Evolutionary conservation across 1,284 basidiomycete genomes (phyloP), one percentile per base, ranked within the genome.

Genomic region (Mycena sp.): DNA sequence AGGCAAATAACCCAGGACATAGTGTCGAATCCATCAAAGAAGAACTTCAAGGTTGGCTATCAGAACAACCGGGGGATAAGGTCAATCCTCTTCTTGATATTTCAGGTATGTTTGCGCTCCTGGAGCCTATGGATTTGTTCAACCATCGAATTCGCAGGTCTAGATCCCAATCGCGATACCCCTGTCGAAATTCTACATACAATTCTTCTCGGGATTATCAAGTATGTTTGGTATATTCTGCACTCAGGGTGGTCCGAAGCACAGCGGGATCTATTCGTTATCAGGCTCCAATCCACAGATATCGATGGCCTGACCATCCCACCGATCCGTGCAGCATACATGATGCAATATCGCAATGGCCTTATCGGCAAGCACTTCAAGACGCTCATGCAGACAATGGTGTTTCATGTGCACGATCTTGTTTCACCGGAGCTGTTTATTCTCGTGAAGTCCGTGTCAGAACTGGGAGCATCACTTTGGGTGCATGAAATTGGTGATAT

Each of bases 161-260:
- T 43, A 23, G 75, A 79, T 67, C 71, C 71, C 2, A 60, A 67
- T 0, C 58, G 67, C 23, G 77, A 79, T 58, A 78, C 75, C 0
- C 76, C 77, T 12, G 69, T 77, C 11, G 73, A 80, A 60, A 73
- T 79, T 19, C 66, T 80, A 1, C 79, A 79, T 52, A 76, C 75
- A 0, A 69, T 77, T 37, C 62, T 79, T 0, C 73, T 80, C 2
- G 77, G 78, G 0, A 61, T 75, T 17, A 61, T 73, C 17, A 80
- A 80, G 52, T 80, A 80, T 64, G 50, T 72, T 3, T 81, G 78
- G 78, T 65, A 74, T 54, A 50, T 67, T 6, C 70, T 70, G 6
- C 60, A 60, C 44, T 70, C 25, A 14, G 6, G 7, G n/a, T 48
- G 45, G 45, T 14, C 45, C 19, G 45, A 19, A 17, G 23, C 11